Conservation (phyloP, 805 yeast species). For the Osmozyma mogii region DNA sequence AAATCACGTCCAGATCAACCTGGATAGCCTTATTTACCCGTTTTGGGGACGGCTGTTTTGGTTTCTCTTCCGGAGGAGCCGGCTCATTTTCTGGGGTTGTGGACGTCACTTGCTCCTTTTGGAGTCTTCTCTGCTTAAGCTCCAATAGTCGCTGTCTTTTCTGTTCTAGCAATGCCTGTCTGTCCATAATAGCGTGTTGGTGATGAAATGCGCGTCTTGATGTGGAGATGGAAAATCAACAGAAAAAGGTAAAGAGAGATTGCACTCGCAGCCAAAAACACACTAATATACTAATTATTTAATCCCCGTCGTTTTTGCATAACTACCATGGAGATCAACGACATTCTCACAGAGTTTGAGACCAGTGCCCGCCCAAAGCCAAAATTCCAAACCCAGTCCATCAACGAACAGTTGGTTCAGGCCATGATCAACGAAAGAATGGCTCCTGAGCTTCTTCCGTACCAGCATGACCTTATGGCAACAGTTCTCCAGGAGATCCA, state of each 20-base stretch:
- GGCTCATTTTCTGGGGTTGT: conserved; percentile 13
- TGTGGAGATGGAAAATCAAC: conserved; percentile 16
- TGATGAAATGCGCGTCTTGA: conserved; percentile 14
- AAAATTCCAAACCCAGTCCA: neutral
- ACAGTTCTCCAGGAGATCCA: conserved; percentile 53
- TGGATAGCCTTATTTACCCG: conserved; percentile 21
- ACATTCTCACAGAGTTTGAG: conserved; percentile 62
- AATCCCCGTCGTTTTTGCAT: no score
- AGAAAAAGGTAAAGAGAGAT: conserved; percentile 5
- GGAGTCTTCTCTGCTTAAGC: conserved; percentile 17
- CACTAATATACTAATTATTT: no score
- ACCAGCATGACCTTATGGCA: conserved; percentile 52
- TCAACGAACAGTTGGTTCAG: conserved; percentile 36
- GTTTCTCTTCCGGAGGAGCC: conserved; percentile 2
- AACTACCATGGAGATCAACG: conserved; percentile 68
- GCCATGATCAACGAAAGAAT: conserved; percentile 81
- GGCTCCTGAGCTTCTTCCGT: conserved; percentile 81
- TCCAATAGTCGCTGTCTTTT: conserved; percentile 29
- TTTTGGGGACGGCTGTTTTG: conserved; percentile 5
- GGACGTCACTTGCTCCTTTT: conserved; percentile 6
- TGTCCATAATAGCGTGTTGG: conserved; percentile 17
- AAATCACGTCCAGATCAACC: conserved; percentile 11
- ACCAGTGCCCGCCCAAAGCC: conserved; percentile 20
- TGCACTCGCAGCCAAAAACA: conserved; percentile 7
- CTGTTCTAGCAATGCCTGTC: conserved; percentile 32